Evolutionary conservation across 164 flowering plant species (phyloP), one percentile per base, ranked within the genome.

Genomic region (Magnolia changhungtana): DNA sequence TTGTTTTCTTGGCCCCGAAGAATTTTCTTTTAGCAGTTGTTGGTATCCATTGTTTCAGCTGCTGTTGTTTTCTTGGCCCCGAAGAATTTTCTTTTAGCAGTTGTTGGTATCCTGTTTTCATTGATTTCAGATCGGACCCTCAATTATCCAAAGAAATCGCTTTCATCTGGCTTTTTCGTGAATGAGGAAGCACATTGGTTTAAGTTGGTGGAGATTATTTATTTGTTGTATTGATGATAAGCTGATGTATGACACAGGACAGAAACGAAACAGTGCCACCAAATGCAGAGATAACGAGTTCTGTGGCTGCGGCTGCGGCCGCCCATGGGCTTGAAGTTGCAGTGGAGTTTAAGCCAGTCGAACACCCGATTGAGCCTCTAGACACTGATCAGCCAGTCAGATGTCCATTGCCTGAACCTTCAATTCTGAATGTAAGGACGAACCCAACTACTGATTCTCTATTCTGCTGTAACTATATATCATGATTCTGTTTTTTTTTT

Each of bases 341-440:
- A 9, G 83, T 82, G 51, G 97, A 93, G 86, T 93, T 96, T 81
- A 93, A 92, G 82, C 99, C 98, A 11, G 91, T 94, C 61, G 99
- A 92, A 72, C 93, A 90, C 78, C 99, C 97, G 8, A 71, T 82
- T 21, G 98, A 96, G 82, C 99, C 99, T 81, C 82, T 89, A 64
- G 90, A 90, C 81, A 86, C 82, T 85, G 98, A 94, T 80, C 87
- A 50, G 71, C 98, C 99, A 45, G 87, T 96, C 67, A 91, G 87
- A 72, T 96, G 99, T 75, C 99, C 99, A 4, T 77, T 89, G 64
- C 98, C 99, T 2, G 99, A 96, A 77, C 98, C 97, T 68, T 94
- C 99, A 24, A 92, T 96, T 80, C 90, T 93, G 0, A 92, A 96
- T 85, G 99, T 96, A 86, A 90, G 98, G 45, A 29, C 9, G 16